Evolutionary conservation across 257 asterid species (phyloP).

Genomic region (Solanum virginianum): DNA sequence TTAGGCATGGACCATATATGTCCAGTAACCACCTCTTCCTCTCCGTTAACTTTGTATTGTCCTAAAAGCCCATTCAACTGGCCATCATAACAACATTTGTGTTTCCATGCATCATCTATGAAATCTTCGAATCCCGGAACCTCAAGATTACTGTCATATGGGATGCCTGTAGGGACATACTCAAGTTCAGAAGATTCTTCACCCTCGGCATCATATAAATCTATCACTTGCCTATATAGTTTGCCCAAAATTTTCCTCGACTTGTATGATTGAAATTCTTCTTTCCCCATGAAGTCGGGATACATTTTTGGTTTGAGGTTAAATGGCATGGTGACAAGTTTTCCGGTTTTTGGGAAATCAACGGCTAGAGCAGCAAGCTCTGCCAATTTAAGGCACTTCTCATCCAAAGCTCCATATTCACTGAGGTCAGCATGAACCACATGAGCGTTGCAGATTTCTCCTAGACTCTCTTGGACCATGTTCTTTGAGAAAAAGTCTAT

Average conservation of each 20-base stretch:
- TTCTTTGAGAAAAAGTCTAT: constrained; percentile 56
- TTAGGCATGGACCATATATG: constrained; percentile 96
- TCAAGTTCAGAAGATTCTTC: constrained; percentile 14
- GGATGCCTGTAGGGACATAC: constrained; percentile 10
- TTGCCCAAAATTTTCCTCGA: too few species aligned
- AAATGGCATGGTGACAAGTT: too few species aligned
- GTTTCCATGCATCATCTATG: constrained; percentile 57
- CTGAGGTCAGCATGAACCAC: constrained; percentile 91
- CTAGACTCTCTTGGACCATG: constrained; percentile 83
- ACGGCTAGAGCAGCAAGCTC: too few species aligned
- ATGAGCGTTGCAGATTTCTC: constrained; percentile 86
- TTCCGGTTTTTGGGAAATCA: too few species aligned
- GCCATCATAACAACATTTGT: constrained; percentile 63
- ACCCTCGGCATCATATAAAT: too few species aligned
- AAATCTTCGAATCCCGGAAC: constrained; percentile 37
- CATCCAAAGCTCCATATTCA: constrained; percentile 70
- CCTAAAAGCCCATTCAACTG: constrained; percentile 69
- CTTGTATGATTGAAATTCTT: too few species aligned
- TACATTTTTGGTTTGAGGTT: too few species aligned
- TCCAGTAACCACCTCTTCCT: constrained; percentile 84
- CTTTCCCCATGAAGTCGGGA: too few species aligned
- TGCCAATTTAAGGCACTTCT: constrained; percentile 66
- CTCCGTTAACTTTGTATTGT: constrained; percentile 69
- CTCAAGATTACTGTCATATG: constrained; percentile 58
- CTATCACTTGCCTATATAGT: too few species aligned